These are phyloP conservation scores for Botrytis medusae DNA, from an alignment of 2,329 filamentous ascomycete species.

Conservation along the genomic window DNA sequence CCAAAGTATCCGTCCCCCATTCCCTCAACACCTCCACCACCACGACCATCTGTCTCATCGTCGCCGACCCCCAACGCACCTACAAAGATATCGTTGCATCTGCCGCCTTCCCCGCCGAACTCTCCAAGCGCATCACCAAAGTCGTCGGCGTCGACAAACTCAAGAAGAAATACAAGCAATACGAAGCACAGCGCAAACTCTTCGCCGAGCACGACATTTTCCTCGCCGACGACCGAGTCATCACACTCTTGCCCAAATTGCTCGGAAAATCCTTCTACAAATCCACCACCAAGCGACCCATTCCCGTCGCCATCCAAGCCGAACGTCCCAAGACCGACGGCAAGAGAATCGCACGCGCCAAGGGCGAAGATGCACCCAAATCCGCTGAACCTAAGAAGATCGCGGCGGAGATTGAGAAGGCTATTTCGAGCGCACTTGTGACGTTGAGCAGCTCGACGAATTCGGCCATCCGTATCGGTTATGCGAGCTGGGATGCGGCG, in stretches of 20 bases:
- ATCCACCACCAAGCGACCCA: conserved; percentile 75
- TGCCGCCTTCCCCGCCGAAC: conserved; percentile 65
- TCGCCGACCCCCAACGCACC: conserved; percentile 73
- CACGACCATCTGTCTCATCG: conserved; percentile 80
- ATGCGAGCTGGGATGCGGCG: conserved; percentile 70
- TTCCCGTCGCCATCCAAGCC: conserved; percentile 72
- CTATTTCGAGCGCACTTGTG: conserved; percentile 75
- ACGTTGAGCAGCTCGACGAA: conserved; percentile 76
- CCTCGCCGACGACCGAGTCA: conserved; percentile 85
- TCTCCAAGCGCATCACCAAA: conserved; percentile 67
- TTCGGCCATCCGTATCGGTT: conserved; percentile 77
- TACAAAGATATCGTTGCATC: conserved; percentile 87
- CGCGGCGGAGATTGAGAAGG: conserved; percentile 77
- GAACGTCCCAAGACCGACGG: conserved; percentile 61
- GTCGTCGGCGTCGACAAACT: conserved; percentile 84
- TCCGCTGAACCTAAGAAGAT: conserved; percentile 52
- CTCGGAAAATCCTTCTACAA: conserved; percentile 95
- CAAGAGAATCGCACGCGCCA: conserved; percentile 58
- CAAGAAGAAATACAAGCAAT: conserved; percentile 85
- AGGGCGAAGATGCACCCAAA: conserved; percentile 49
- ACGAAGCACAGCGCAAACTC: conserved; percentile 82
- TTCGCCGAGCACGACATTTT: conserved; percentile 88
- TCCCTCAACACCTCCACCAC: conserved; percentile 66
- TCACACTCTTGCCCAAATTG: conserved; percentile 68
- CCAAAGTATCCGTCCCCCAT: conserved; percentile 77